Percentiles rank a stretch among this genome's conserved stretches.
These are phyloP conservation scores for Ophiostoma tasmaniense DNA, from an alignment of 2,329 filamentous ascomycete species.

Conservation along the genomic window DNA sequence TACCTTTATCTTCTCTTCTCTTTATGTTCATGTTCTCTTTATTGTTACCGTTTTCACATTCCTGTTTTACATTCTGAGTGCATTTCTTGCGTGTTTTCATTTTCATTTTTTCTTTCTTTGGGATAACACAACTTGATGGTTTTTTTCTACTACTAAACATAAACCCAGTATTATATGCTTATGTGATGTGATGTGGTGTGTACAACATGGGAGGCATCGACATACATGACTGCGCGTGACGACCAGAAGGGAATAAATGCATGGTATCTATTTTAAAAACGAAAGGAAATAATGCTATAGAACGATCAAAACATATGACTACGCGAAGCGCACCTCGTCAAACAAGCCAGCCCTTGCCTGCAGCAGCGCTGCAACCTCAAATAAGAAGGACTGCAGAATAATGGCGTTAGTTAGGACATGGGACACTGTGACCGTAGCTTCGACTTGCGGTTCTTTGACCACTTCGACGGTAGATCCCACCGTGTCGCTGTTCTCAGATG, in stretches of 20 bases:
- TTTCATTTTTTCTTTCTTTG: conserved; percentile 8
- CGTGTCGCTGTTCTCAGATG: conserved; percentile 20
- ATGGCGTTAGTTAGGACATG: conserved; percentile 74
- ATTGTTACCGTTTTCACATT: neutral
- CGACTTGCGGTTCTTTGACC: conserved; percentile 17
- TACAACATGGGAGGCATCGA: neutral
- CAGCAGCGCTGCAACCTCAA: conserved; percentile 66
- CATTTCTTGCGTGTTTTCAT: neutral
- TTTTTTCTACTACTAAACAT: neutral
- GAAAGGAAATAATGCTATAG: neutral
- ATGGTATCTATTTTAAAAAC: conserved; percentile 6
- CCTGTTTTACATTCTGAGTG: neutral
- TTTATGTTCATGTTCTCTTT: neutral
- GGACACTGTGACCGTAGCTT: conserved; percentile 56
- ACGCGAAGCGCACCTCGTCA: conserved; percentile 61
- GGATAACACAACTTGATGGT: conserved; percentile 12
- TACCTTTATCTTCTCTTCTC: neutral
- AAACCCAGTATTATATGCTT: neutral
- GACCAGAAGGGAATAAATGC: neutral
- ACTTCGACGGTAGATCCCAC: conserved; percentile 1
- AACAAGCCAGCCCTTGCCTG: conserved; percentile 69
- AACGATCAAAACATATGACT: conserved; percentile 1
- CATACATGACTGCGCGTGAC: neutral
- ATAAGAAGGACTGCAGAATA: conserved; percentile 68
- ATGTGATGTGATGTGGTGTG: neutral